Conservation (phyloP, 257 asterid genomes). For the Perilla frutescens region DNA sequence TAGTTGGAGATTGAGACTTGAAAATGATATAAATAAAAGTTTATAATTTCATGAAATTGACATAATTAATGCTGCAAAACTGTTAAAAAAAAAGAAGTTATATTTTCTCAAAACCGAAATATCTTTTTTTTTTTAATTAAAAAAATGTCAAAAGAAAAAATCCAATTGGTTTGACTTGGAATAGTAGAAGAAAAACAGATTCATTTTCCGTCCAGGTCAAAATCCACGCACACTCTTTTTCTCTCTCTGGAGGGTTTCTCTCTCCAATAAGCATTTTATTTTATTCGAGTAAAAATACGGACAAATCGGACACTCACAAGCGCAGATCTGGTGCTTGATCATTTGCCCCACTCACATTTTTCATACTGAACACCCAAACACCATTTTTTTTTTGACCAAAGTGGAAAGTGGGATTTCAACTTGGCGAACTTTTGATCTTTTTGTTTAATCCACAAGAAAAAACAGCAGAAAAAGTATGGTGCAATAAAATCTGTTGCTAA, state of each 20-base stretch:
- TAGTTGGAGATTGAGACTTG: neutral
- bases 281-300: neutral
- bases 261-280: slow-evolving; percentile 6
- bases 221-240: neutral
- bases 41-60: neutral
- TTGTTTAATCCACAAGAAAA: slow-evolving; percentile 48
- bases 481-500: slow-evolving; percentile 40
- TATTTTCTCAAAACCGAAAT: neutral
- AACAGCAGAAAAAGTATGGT: slow-evolving; percentile 32
- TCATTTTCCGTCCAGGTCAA: slow-evolving; percentile 17
- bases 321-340: slow-evolving; percentile 54
- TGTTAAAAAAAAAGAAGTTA: neutral
- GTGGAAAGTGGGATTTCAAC: slow-evolving; percentile 39
- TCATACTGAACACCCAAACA: slow-evolving; percentile 15
- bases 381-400: slow-evolving; percentile 31
- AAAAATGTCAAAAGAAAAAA: neutral
- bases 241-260: neutral
- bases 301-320: slow-evolving; percentile 35
- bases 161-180: slow-evolving; percentile 6
- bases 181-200: slow-evolving; percentile 5
- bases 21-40: neutral
- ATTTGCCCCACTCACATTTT: slow-evolving; percentile 41
- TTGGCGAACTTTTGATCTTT: slow-evolving; percentile 37
- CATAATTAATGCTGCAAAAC: neutral
- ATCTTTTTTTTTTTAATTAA: too few relatives aligned